Evolutionary conservation across 352 stramenopile genomes (phyloP).

Genomic region (Globisporangium nunn): DNA sequence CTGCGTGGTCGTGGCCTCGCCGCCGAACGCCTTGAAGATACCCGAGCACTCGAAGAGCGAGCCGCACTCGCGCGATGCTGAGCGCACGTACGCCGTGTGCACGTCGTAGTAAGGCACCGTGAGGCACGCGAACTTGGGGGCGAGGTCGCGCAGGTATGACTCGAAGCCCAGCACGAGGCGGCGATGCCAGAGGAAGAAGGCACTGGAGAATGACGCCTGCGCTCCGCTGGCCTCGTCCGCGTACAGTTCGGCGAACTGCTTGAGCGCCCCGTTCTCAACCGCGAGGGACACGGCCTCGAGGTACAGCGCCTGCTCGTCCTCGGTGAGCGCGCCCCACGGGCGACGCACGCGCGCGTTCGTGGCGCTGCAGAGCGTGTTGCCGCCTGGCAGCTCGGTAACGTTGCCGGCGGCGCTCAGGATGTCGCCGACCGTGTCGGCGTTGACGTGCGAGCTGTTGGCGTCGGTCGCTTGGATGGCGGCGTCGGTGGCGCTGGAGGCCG

Average conservation of each 20-base stretch:
- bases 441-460: constrained; percentile 9
- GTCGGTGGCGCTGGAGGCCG: constrained; percentile 1
- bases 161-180: constrained; percentile 59
- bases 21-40: constrained; percentile 49
- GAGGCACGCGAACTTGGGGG: constrained; percentile 48
- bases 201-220: constrained; percentile 49
- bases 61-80: constrained; percentile 33
- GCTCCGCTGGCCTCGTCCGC: constrained; percentile 36
- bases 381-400: constrained; percentile 38
- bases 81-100: constrained; percentile 50
- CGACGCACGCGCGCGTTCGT: constrained; percentile 36
- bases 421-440: constrained; percentile 16
- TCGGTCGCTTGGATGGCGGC: background rate
- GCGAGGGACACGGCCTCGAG: constrained; percentile 38
- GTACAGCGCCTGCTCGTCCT: constrained; percentile 46
- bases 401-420: constrained; percentile 32
- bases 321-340: constrained; percentile 33
- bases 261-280: constrained; percentile 32
- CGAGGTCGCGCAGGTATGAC: constrained; percentile 50
- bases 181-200: constrained; percentile 62
- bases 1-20: constrained; percentile 12
- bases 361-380: constrained; percentile 34
- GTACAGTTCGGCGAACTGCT: constrained; percentile 42
- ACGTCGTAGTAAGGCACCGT: constrained; percentile 80
- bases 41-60: constrained; percentile 60